These are phyloP conservation scores for Geosiphon pyriformis DNA, from an alignment of 192 early-diverging fungal species.

Conservation along the genomic window DNA sequence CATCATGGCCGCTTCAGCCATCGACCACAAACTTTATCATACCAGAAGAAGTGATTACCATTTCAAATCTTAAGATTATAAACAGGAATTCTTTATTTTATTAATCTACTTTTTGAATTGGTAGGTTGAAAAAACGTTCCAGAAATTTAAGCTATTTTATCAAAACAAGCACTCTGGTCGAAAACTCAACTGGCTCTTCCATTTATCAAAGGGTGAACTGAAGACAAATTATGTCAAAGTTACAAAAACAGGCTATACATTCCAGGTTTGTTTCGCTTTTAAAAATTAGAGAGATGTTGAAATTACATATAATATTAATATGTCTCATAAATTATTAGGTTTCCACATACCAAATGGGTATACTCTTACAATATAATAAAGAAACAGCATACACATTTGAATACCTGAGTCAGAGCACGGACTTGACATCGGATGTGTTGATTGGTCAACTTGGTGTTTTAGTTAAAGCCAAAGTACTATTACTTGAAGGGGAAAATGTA, in stretches of 20 bases:
- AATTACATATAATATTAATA: not conserved
- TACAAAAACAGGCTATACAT: slow-evolving; percentile 69
- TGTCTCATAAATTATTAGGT: slow-evolving; percentile 33
- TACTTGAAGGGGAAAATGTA: slow-evolving; percentile 48
- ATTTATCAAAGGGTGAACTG: slow-evolving; percentile 85
- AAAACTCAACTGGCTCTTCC: slow-evolving; percentile 93
- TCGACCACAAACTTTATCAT: slow-evolving; percentile 77
- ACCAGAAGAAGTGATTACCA: slow-evolving; percentile 65
- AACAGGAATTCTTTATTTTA: slow-evolving; percentile 7
- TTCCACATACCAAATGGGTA: slow-evolving; percentile 89
- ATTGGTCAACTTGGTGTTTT: slow-evolving; percentile 66
- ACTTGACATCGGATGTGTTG: slow-evolving; percentile 62
- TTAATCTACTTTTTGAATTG: not conserved
- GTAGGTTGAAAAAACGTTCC: slow-evolving; percentile 74
- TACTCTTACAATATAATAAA: slow-evolving; percentile 87
- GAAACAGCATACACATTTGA: slow-evolving; percentile 68
- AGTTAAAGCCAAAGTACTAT: slow-evolving; percentile 78
- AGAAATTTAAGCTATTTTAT: slow-evolving; percentile 84
- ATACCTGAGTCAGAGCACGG: slow-evolving; percentile 72
- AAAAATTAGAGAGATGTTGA: too few relatives aligned
- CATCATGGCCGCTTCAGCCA: slow-evolving; percentile 83
- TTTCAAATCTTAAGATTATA: too few relatives aligned
- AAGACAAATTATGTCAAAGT: slow-evolving; percentile 82
- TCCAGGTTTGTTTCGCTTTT: slow-evolving; percentile 54
- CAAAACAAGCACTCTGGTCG: slow-evolving; percentile 82